phyloP scores from a whole-genome alignment of 1,284 basidiomycete genomes.

The Boletus semigastroideus region DNA sequence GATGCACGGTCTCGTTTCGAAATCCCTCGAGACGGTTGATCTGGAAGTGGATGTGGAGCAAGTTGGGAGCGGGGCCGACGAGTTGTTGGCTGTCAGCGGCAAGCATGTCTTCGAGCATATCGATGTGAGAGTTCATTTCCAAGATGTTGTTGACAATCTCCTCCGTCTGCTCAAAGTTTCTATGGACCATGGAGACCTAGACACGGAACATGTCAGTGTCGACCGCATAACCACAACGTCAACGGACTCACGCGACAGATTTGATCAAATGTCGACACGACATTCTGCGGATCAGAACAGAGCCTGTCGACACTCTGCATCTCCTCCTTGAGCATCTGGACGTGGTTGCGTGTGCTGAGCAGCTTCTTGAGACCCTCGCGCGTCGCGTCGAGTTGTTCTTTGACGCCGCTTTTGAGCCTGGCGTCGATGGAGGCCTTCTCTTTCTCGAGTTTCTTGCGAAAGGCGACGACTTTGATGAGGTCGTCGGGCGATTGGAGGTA shows the following conservation, averaged over 20 bases:
- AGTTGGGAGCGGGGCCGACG: slow-evolving; percentile 81
- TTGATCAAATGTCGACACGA: slow-evolving; percentile 85
- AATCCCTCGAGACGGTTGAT: slow-evolving; percentile 90
- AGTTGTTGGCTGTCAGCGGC: slow-evolving; percentile 71
- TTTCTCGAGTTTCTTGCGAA: slow-evolving; percentile 93
- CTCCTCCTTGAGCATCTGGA: slow-evolving; percentile 89
- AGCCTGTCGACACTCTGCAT: slow-evolving; percentile 86
- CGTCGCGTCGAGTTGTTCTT: slow-evolving; percentile 91
- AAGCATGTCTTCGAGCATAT: slow-evolving; percentile 78
- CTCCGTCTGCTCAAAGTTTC: slow-evolving; percentile 93
- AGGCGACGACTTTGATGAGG: slow-evolving; percentile 84
- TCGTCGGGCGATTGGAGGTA: slow-evolving; percentile 93
- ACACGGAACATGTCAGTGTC: slow-evolving; percentile 5
- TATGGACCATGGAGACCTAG: slow-evolving; percentile 92
- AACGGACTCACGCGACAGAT: slow-evolving; percentile 74
- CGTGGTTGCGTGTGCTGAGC: slow-evolving; percentile 77
- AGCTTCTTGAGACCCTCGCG: slow-evolving; percentile 87
- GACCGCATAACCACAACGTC: not conserved
- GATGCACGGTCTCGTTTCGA: slow-evolving; percentile 90
- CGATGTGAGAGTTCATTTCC: slow-evolving; percentile 85
- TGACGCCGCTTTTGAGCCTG: slow-evolving; percentile 89
- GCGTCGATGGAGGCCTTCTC: slow-evolving; percentile 96
- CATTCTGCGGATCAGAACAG: slow-evolving; percentile 70
- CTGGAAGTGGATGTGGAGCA: slow-evolving; percentile 90
- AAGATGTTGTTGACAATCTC: slow-evolving; percentile 93